phyloP scores from a whole-genome alignment of 306 rosid genomes.

The Fragaria iinumae region DNA sequence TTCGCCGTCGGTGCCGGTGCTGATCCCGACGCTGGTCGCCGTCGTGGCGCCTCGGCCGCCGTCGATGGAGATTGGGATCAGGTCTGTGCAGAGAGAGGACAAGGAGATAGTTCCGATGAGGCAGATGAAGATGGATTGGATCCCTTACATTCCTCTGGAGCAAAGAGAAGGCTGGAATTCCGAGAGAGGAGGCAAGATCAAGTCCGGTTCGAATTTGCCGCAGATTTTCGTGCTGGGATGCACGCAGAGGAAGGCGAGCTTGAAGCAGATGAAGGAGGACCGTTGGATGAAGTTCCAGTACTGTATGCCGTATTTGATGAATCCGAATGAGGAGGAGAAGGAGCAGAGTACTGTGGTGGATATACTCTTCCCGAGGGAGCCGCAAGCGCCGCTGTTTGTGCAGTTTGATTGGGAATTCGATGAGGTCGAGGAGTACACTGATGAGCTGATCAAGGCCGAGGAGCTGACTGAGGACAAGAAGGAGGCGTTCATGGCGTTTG shows the following conservation, averaged over 20 bases:
- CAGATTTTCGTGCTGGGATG: conserved; percentile 83
- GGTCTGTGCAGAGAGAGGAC: conserved; percentile 87
- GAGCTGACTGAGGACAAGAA: not conserved
- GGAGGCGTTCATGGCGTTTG: not conserved
- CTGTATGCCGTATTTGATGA: conserved; percentile 21
- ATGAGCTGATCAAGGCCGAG: not conserved
- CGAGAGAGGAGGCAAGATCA: conserved; percentile 33
- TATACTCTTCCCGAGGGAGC: not conserved
- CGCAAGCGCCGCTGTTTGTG: not conserved
- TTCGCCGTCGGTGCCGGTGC: not conserved
- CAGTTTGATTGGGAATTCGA: not conserved
- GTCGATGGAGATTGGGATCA: conserved; percentile 80
- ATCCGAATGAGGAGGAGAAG: conserved; percentile 6
- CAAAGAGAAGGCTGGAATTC: conserved; percentile 49
- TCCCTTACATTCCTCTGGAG: conserved; percentile 80
- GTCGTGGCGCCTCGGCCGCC: conserved; percentile 88
- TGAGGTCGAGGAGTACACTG: not conserved
- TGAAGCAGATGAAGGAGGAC: conserved; percentile 21
- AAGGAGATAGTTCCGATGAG: conserved; percentile 95
- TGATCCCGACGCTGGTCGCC: conserved; percentile 15
- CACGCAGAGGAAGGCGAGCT: conserved; percentile 71
- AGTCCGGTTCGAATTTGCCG: conserved; percentile 18
- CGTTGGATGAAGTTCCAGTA: conserved; percentile 21
- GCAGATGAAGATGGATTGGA: conserved; percentile 98
- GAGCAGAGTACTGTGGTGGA: conserved; percentile 12